Base-by-base conservation (phyloP, 2,329 filamentous ascomycete species). In the Pseudogymnoascus sp. region DNA sequence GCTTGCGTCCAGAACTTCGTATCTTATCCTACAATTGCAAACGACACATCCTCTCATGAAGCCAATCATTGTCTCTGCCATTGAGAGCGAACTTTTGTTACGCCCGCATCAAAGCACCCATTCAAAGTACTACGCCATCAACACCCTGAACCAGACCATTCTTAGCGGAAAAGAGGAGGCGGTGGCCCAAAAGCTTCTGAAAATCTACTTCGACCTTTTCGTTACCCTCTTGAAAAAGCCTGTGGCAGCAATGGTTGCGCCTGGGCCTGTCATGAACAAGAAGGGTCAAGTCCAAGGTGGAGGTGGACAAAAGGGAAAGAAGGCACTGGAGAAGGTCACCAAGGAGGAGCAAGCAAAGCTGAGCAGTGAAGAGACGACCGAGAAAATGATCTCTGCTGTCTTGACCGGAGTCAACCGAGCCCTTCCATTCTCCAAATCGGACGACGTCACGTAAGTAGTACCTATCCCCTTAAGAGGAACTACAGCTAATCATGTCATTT, bases 121-220 rank as follows among this genome's bases (percentile, higher is more conserved):
- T 68, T 90, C 93, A 40, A 95, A 90, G 72, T 99, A 99, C 76
- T 97, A 96, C 74, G 92, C 91, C 35, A 87, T 96, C 73, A 97
- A 97, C 72, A 97, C 94, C 0, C 80, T 99, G 58, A 99, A 99
- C 73, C 95, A 99, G 76, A 97, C 93, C 0, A 92, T 97, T 58
- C 76, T 99, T 58, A 96, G 90, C 73, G 83, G 77, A 61, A 94
- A 88, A 69, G 93, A 97, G 70, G 87, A 92, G 39, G 81, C 84
- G 15, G 82, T 96, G 15, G 92, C 92, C 6, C 87, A 89, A 70
- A 84, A 88, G 60, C 80, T 99, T 11, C 79, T 99, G 39, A 85
- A 90, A 60, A 92, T 97, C 47, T 99, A 97, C 77, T 99, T 99
- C 72, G 85, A 87, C 35, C 79, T 96, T 39, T 99, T 99, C 70